Conservation (phyloP, 1,284 basidiomycete genomes). For the Boletellus dicymbophilus region DNA sequence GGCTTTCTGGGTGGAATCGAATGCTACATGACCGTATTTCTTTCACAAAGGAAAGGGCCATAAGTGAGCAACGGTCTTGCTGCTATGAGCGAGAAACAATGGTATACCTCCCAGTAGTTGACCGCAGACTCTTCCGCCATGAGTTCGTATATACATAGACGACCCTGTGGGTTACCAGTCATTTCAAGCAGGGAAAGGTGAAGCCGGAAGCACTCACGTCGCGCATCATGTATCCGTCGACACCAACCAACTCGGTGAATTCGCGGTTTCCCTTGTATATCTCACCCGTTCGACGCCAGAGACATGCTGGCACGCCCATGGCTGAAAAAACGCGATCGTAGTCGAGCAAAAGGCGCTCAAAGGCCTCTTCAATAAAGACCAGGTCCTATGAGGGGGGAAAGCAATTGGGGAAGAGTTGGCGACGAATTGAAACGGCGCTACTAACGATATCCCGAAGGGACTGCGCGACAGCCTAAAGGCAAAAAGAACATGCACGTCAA, state of each 20-base stretch:
- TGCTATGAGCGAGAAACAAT: rapidly evolving
- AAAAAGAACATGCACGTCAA: conserved; percentile 4
- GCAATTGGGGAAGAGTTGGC: not conserved
- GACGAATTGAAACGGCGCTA: conserved; percentile 8
- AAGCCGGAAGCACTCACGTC: conserved; percentile 52
- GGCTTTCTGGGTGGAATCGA: conserved; percentile 86
- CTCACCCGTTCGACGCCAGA: conserved; percentile 97
- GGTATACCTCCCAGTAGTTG: conserved; percentile 92
- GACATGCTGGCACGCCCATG: conserved; percentile 95
- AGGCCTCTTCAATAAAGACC: conserved; percentile 98
- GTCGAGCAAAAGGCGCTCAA: conserved; percentile 92
- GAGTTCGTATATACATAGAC: conserved; percentile 95
- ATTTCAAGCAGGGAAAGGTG: conserved; percentile 6
- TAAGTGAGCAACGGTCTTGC: not conserved
- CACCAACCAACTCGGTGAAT: conserved; percentile 86
- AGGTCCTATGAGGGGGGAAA: conserved; percentile 59
- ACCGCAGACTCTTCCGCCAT: conserved; percentile 97
- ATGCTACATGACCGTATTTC: conserved; percentile 95
- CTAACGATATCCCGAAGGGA: conserved; percentile 84
- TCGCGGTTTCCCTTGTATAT: conserved; percentile 98
- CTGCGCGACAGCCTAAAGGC: conserved; percentile 82
- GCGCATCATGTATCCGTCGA: conserved; percentile 80
- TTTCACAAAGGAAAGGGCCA: conserved; percentile 30
- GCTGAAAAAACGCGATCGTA: conserved; percentile 96
- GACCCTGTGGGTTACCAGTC: conserved; percentile 64